Percentiles rank a stretch among this genome's conserved stretches.
Evolutionary conservation across 345 rosid genomes (phyloP).

Genomic region (Toxicodendron radicans): DNA sequence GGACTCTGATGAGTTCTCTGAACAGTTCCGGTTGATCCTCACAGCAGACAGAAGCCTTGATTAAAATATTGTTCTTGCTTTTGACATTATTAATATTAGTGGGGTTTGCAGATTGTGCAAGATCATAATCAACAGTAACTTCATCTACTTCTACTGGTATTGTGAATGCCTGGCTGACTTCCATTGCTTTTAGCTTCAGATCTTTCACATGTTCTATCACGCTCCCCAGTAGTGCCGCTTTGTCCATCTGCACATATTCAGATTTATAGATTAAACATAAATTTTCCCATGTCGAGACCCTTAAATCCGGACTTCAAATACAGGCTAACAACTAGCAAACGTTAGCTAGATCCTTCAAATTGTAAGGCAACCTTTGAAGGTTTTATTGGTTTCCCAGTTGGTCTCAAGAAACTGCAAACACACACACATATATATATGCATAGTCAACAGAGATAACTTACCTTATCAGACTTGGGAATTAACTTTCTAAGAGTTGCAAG

Average conservation of each 20-base stretch:
- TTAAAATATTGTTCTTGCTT: slow-evolving; percentile 21
- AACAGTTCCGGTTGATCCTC: slow-evolving; percentile 82
- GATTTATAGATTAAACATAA: background rate
- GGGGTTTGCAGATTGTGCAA: slow-evolving; percentile 4
- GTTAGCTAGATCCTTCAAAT: no score
- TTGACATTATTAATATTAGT: background rate
- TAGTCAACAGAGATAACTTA: slow-evolving; percentile 10
- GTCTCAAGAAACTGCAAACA: no score
- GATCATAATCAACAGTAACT: slow-evolving; percentile 54
- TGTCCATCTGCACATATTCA: slow-evolving; percentile 62
- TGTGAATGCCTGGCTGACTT: slow-evolving; percentile 42
- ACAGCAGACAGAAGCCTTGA: slow-evolving; percentile 75
- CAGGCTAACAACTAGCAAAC: no score
- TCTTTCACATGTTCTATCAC: slow-evolving; percentile 75
- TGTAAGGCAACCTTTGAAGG: no score
- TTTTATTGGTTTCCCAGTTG: no score
- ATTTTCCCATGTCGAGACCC: no score
- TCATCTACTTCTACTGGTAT: slow-evolving; percentile 76
- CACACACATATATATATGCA: no score
- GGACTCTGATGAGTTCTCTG: slow-evolving; percentile 55
- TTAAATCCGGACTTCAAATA: no score
- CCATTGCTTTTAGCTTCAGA: slow-evolving; percentile 60
- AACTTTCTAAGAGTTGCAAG: slow-evolving; percentile 80
- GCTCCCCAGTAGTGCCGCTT: slow-evolving; percentile 79
- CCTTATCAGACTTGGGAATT: slow-evolving; percentile 90